These are phyloP conservation scores for Silene vulgaris DNA, from an alignment of 179 eudicot species.

Conservation along the genomic window DNA sequence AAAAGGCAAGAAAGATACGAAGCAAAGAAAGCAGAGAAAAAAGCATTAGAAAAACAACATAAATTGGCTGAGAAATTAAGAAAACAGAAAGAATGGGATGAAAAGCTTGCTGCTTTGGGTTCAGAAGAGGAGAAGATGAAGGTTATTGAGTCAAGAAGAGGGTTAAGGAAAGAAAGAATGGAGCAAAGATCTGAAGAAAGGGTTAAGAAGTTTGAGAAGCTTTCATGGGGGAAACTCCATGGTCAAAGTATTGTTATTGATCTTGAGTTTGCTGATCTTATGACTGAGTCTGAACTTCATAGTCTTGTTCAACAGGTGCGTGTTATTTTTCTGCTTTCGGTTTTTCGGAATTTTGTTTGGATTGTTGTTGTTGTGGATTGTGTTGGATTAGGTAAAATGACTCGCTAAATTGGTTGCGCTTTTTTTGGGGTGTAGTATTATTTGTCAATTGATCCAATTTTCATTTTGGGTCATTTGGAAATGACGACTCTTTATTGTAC, in stretches of 20 bases:
- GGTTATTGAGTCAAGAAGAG: conserved; percentile 51
- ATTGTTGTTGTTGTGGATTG: not conserved
- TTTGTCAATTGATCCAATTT: not conserved
- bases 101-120: conserved; percentile 36
- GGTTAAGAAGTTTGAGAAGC: conserved; percentile 45
- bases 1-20: conserved; percentile 49
- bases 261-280: conserved; percentile 60
- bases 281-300: conserved; percentile 57
- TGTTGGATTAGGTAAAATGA: not conserved
- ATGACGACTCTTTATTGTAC: not conserved
- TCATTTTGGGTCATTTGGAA: not conserved
- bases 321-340: not conserved
- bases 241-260: conserved; percentile 75
- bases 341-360: not conserved
- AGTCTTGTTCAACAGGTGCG: conserved; percentile 78
- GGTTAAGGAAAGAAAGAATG: conserved; percentile 60
- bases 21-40: conserved; percentile 57
- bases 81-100: conserved; percentile 72
- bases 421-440: not conserved
- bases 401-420: not conserved
- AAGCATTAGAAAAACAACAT: conserved; percentile 51
- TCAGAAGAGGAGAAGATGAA: conserved; percentile 59
- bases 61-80: conserved; percentile 50
- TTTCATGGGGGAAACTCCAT: conserved; percentile 34
- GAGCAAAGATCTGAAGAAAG: conserved; percentile 49